Evolutionary conservation across 2,329 filamentous ascomycete species (phyloP), one percentile per base, ranked within the genome.

Genomic region (Aspergillus sp.): DNA sequence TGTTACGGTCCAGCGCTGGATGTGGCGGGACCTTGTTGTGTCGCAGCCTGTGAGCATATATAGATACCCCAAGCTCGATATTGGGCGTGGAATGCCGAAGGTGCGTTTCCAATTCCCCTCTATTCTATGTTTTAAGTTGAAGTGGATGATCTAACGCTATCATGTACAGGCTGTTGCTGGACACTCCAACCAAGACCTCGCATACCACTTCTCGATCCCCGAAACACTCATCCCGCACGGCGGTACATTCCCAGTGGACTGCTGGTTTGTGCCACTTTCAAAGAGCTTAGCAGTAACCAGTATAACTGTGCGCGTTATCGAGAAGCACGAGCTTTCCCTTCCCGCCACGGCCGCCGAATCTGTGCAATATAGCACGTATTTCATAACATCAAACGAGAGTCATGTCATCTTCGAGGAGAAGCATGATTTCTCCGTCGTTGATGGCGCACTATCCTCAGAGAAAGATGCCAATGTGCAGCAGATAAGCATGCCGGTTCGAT

Each of bases 171-270:
- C 51, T n/a, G 41, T 61, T 5, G 58, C 59, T 45, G 43, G 52
- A 3, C 50, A 48, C 9, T 55, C 47, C 9, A 48, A 59, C 3
- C 12, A 65, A 7, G 48, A 59, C 7, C 38, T 62, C 1, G 58
- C 64, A 42, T 67, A 66, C 34, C 41, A 47, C 20, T 32, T 67
- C 12, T 66, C 65, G 5, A 61, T 67, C 3, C 56, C 58, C 3
- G 55, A 62, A 11, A 44, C 45, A 5, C 60, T 61, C 11, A 59
- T 67, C 38, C 65, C 62, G 0, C 64, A 66, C 17, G 65, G 61
- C 13, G 62, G 58, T 17, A 61, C 48, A 26, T 65, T 67, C 15
- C 56, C 64, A 1, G 51, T 66, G 4, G 51, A 65, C 18, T 62
- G 58, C n/a, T 61, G 55, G 47, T 43, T 67, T 41, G 26, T 11